Percentiles rank a stretch among this genome's conserved stretches.
Evolutionary conservation across 2,329 filamentous ascomycete species (phyloP).

Genomic region (Fusarium fracticaudum): DNA sequence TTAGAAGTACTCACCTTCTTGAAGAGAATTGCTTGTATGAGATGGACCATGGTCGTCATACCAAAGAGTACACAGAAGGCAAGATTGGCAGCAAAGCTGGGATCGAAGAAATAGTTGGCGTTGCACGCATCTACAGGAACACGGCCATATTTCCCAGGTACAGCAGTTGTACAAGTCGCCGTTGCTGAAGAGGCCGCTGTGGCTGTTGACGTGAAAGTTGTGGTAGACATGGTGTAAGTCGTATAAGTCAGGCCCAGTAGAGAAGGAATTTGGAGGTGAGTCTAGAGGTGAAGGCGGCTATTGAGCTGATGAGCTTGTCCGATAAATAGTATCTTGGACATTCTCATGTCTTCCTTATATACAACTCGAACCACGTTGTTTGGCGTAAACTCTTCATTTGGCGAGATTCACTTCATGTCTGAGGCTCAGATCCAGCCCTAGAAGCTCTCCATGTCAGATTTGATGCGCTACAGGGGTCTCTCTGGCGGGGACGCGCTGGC

Average conservation of each 20-base stretch:
- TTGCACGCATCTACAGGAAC: slow-evolving; percentile 48
- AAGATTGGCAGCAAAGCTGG: slow-evolving; percentile 47
- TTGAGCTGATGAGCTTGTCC: slow-evolving; percentile 1
- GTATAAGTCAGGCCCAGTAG: not conserved
- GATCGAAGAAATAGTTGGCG: slow-evolving; percentile 46
- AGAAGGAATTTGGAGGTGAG: not conserved
- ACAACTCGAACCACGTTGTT: not conserved
- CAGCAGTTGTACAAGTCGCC: slow-evolving; percentile 48
- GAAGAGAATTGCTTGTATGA: slow-evolving; percentile 43
- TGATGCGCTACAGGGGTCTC: not conserved
- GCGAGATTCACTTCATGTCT: not conserved
- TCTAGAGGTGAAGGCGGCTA: not conserved
- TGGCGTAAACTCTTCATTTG: not conserved
- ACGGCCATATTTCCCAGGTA: slow-evolving; percentile 46
- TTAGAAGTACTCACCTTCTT: slow-evolving; percentile 42
- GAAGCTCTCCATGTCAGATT: not conserved
- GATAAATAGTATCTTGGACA: not conserved
- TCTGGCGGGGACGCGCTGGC: slow-evolving; percentile 10
- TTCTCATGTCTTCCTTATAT: slow-evolving; percentile 14
- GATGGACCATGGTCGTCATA: slow-evolving; percentile 40
- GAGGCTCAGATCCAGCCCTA: slow-evolving; percentile 14
- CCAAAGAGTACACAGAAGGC: slow-evolving; percentile 48
- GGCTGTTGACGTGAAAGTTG: slow-evolving; percentile 29
- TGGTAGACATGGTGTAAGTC: slow-evolving; percentile 37
- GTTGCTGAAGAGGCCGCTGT: slow-evolving; percentile 45